A percentile compares a stretch with the other conserved stretches of the same genome.
Evolutionary conservation across 768 basidiomycete species (phyloP).

Genomic region (Kwoniella pini): DNA sequence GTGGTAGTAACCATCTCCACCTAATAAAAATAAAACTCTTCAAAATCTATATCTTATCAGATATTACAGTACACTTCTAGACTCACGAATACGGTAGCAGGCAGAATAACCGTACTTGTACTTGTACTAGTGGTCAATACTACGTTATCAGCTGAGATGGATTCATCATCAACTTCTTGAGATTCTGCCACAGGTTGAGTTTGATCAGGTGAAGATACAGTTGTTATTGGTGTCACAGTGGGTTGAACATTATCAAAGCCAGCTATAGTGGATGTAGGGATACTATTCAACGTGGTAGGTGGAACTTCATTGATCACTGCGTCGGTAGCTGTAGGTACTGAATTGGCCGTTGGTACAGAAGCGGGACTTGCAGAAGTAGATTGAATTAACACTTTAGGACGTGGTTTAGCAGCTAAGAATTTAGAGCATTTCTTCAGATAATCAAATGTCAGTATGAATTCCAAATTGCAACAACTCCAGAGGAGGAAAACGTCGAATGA

Average conservation of each 20-base stretch:
- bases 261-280: background rate
- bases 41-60: no score
- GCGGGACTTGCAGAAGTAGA: background rate
- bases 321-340: conserved; percentile 11
- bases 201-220: conserved; percentile 5
- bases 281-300: conserved; percentile 1
- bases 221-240: background rate
- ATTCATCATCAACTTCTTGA: background rate
- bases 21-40: background rate
- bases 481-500: background rate
- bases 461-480: no score
- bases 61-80: background rate
- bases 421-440: conserved; percentile 15
- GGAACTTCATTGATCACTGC: conserved; percentile 10
- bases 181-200: background rate
- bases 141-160: background rate
- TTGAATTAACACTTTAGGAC: conserved; percentile 1
- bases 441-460: background rate
- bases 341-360: background rate
- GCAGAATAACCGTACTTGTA: conserved; percentile 12
- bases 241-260: background rate
- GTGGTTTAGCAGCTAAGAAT: conserved; percentile 17
- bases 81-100: conserved; percentile 27
- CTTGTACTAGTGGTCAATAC: conserved; percentile 15
- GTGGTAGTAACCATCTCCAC: conserved; percentile 27